Evolutionary conservation across 2,329 filamentous ascomycete genomes (phyloP), one percentile per base, ranked within the genome.

Genomic region (Colletotrichum godetiae): DNA sequence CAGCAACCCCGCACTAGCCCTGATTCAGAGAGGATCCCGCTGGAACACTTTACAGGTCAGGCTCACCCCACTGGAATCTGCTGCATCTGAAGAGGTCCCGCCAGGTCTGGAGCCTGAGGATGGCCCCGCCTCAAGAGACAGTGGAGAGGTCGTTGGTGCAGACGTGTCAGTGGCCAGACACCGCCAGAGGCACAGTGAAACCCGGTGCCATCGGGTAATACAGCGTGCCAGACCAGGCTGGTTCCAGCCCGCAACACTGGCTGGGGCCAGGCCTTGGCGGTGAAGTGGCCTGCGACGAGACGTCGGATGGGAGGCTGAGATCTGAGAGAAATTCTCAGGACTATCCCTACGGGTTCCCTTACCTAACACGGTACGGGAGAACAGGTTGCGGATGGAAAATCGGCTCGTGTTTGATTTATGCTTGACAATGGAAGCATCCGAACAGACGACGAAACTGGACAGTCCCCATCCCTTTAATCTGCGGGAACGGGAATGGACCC

Each of bases 1-100:
- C 71, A 66, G 49, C 67, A 73, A 73, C 71, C 71, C 71, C 71
- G 71, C 71, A 73, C 71, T 73, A 73, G 71, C 71, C 70, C 67
- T 73, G 71, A 71, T 71, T 73, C 71, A 71, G 71, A 61, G 53
- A 64, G 37, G 52, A 42, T 33, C 33, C n/a, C 24, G 29, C 35
- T 24, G 53, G 52, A 22, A 27, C 60, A 49, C 10, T 15, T 10
- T 35, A 49, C 22, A 61, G 59, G 27, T 35, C 24, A 27, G 15
- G 31, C 11, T 29, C 37, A 42, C 42, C 29, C 31, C 12, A 24
- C 46, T 55, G 46, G 46, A 63, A 53, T 49, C 29, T n/a, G 31
- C 37, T 15, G 27, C 27, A 15, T 42, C 37, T 42, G 37, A 42
- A 42, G 52, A 49, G 46, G 60, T 15, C 60, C 67, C 67, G 59